Evolutionary conservation across 352 stramenopile genomes (phyloP), one percentile per base, ranked within the genome.

Genomic region (Blastocystis sp.): DNA sequence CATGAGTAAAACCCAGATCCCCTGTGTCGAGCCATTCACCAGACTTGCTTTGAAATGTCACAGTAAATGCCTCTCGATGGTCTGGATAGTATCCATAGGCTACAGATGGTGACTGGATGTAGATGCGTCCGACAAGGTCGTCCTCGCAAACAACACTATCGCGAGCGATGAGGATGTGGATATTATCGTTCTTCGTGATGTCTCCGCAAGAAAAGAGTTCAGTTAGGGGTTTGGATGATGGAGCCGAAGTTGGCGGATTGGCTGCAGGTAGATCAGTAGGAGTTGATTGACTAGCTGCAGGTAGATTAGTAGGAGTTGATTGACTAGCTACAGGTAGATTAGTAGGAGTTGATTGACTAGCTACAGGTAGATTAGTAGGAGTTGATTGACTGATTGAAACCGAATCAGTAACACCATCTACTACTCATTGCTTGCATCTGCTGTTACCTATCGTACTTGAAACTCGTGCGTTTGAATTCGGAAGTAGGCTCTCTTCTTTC

Each of bases 1-100:
- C 69, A 90, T 98, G 95, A 1, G 99, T 77, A 90, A 99, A 98
- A 3, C 97, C 97, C 45, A 98, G 92, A 92, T 99, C 97, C 3
- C 97, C 97, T 4, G 97, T 98, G 76, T 94, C 92, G 8, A 99
- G 90, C 87, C 96, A 99, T 18, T 61, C 76, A 9, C 80, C 26
- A 15, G 68, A 26, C 18, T 92, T 70, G 18, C 41, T 41, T 39
- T 69, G 43, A 39, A 70, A 15, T 45, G 11, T 23, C 37, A 70
- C 61, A 11, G 61, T 70, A 26, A 70, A 70, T 1, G 11, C n/a
- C 23, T 18, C 37, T 11, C 61, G 23, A n/a, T 93, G 92, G 90
- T 93, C 61, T 15, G 61, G 61, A 26, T 45, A 98, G 89, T 98
- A 99, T 7, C 96, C 96, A 23, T 92, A 90, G 3, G 96, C 96